Base-by-base conservation (phyloP, 495 filamentous ascomycete genomes). In the Bombardia bombarda region DNA sequence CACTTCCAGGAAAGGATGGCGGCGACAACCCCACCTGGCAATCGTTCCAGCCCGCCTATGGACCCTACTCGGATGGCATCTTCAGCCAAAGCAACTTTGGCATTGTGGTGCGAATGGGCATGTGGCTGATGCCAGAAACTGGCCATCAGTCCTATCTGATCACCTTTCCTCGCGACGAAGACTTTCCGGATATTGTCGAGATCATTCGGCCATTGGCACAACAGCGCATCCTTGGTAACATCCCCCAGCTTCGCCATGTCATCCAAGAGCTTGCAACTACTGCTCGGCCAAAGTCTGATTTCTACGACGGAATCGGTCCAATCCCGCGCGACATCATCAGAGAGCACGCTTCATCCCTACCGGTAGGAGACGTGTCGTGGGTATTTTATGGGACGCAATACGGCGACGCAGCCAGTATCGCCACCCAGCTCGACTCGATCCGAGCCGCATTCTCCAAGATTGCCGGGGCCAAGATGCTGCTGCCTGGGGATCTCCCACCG, bases 1-100 rank as follows among this genome's bases (percentile, higher is more conserved):
- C 73, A 4, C 49, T 77, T 32, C 65, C 67, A 0, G 67, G 62
- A 7, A 58, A 62, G 5, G 50, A 60, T 38, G 60, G 59, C 17
- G 35, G 49, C 4, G 57, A 60, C 37, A 69, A 68, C 42, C 52
- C 55, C 1, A 58, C 61, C 1, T 72, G 67, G 67, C 72, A 74
- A 38, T 63, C 67, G 1, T 80, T 76, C 46, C 61, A 68, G 5
- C 66, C 70, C 36, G 72, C 66, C 3, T 79, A 71, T 49, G 77
- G 77, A 0, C 77, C 77, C 3, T 62, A 69, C 24, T 55, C 61
- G 23, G 74, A 80, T 45, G 74, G 74, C 19, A 63, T 79, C 36
- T 80, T 80, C 60, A 58, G 63, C 2, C 77, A 80, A 46, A 67
- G 58, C 47, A 76, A 70, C 47, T 61, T 73, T 22, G 77, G 75